Percentiles rank a stretch among this genome's conserved stretches.
Evolutionary conservation across 2,329 filamentous ascomycete genomes (phyloP).

Genomic region (Colletotrichum karsti): DNA sequence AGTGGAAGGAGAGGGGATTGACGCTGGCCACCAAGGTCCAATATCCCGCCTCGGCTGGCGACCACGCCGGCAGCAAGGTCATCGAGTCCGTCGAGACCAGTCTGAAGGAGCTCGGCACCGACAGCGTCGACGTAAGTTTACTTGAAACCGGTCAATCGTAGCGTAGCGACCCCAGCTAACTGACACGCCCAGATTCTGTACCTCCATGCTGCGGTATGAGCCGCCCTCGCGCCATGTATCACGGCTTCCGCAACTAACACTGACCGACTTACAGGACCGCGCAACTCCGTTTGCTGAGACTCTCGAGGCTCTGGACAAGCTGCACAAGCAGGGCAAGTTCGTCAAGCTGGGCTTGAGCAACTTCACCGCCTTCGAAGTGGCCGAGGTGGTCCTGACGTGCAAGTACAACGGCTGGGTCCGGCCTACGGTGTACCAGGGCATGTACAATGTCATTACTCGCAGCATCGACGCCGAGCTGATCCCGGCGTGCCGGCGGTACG

Average conservation of each 20-base stretch:
- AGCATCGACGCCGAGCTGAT: conserved; percentile 80
- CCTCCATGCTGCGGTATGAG: conserved; percentile 70
- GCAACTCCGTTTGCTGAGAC: conserved; percentile 82
- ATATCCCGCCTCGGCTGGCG: conserved; percentile 69
- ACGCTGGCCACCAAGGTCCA: conserved; percentile 79
- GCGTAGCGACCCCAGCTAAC: conserved; percentile 1
- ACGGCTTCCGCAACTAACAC: no score
- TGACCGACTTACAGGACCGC: conserved; percentile 52
- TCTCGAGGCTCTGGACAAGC: conserved; percentile 77
- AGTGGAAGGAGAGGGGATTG: conserved; percentile 82
- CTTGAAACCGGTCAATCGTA: not conserved
- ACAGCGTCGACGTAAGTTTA: conserved; percentile 71
- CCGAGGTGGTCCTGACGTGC: conserved; percentile 83
- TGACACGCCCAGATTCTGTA: conserved; percentile 67
- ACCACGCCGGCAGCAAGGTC: conserved; percentile 72
- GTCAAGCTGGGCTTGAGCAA: conserved; percentile 83
- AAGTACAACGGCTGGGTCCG: conserved; percentile 83
- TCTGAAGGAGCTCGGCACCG: conserved; percentile 75
- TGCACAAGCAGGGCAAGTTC: conserved; percentile 90
- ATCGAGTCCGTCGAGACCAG: conserved; percentile 72
- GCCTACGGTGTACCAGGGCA: conserved; percentile 85
- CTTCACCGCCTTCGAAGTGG: conserved; percentile 87
- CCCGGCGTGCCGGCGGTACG: conserved; percentile 77
- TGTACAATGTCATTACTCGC: conserved; percentile 86
- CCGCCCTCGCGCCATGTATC: not conserved